Percentiles rank a stretch among this genome's conserved stretches.
phyloP scores from a whole-genome alignment of 495 filamentous ascomycete species.

The Bryoglossum gracile region DNA sequence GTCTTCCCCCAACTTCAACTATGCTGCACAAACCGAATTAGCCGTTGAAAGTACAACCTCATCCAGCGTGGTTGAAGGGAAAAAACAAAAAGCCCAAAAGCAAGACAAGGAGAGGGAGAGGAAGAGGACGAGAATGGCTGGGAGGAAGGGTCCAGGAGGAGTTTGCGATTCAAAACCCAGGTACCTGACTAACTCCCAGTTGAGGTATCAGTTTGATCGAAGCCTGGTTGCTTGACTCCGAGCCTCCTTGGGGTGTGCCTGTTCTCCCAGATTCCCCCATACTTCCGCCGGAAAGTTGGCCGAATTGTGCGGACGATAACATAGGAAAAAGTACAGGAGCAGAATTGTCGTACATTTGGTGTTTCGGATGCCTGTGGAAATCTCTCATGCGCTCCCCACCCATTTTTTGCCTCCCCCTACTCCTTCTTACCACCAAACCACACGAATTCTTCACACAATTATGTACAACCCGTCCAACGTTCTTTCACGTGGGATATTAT shows the following conservation, averaged over 20 bases:
- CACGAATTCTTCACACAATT: background rate
- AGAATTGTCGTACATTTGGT: constrained; percentile 20
- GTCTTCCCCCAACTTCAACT: constrained; percentile 1
- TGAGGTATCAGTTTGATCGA: constrained; percentile 2
- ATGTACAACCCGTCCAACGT: constrained; percentile 5
- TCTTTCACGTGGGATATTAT: background rate
- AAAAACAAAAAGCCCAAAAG: background rate
- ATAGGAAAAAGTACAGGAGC: background rate
- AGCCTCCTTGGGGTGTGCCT: background rate
- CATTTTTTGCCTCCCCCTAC: constrained; percentile 1
- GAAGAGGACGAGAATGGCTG: background rate
- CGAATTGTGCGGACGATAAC: background rate
- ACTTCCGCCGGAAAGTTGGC: background rate
- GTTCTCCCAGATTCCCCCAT: background rate
- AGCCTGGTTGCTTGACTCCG: background rate
- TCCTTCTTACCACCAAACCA: background rate
- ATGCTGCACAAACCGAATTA: constrained; percentile 10
- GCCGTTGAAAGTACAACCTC: constrained; percentile 14
- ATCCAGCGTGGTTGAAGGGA: constrained; percentile 8
- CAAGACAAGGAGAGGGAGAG: background rate
- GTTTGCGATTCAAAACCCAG: constrained; percentile 2
- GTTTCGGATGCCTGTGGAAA: constrained; percentile 20
- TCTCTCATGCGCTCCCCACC: constrained; percentile 16
- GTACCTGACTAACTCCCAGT: background rate
- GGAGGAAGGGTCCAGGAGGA: background rate